Evolutionary conservation across 345 rosid genomes (phyloP).

Genomic region (Acer negundo): DNA sequence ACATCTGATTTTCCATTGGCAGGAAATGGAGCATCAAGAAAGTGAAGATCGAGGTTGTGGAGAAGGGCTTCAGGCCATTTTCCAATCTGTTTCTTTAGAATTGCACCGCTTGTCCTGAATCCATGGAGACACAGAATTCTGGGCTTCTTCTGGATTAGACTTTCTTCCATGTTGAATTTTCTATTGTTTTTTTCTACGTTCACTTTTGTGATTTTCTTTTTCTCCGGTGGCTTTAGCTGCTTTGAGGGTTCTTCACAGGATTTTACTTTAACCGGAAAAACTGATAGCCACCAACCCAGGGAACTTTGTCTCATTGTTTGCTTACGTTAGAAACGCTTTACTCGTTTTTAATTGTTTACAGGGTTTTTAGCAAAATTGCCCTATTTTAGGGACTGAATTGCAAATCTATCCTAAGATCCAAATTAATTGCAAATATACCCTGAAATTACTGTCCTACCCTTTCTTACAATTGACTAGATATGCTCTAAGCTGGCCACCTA

Average conservation of each 20-base stretch:
- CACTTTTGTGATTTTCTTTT: neutral
- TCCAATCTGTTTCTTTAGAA: conserved; percentile 37
- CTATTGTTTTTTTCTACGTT: neutral
- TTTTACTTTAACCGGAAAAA: neutral
- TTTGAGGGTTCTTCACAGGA: neutral
- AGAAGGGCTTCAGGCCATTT: conserved; percentile 48
- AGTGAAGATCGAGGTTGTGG: conserved; percentile 43
- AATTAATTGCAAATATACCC: too few species aligned
- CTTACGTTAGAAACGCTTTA: too few species aligned
- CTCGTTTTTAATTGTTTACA: too few species aligned
- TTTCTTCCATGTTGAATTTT: conserved; percentile 19
- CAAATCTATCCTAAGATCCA: too few species aligned
- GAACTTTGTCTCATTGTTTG: too few species aligned
- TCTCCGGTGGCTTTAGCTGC: neutral
- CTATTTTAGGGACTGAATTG: too few species aligned
- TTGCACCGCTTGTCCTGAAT: conserved; percentile 49
- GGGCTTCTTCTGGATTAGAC: conserved; percentile 35
- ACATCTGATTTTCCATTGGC: conserved; percentile 40
- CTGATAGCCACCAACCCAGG: neutral
- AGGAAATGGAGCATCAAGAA: conserved; percentile 49
- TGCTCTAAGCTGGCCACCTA: too few species aligned
- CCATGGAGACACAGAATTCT: conserved; percentile 58
- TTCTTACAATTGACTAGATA: too few species aligned
- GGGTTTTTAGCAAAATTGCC: too few species aligned
- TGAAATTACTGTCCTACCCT: too few species aligned